phyloP scores from a whole-genome alignment of 129 eudicot genomes.

The Artemisia tridentata region DNA sequence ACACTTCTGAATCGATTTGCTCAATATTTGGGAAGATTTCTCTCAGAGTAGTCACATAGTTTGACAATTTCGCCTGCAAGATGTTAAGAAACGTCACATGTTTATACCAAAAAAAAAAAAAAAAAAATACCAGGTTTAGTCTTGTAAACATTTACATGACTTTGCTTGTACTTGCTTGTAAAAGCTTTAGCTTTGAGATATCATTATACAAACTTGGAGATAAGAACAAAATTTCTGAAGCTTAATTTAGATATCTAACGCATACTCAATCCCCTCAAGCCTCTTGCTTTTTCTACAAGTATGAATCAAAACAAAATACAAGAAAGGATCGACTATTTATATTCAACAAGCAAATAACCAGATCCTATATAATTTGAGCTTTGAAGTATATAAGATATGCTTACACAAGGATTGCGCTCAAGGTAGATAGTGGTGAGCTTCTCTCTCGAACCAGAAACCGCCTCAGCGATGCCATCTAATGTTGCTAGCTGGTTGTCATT shows the following conservation, averaged over 20 bases:
- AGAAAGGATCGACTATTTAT: neutral
- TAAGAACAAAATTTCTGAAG: too few species aligned
- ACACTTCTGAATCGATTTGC: conserved; percentile 83
- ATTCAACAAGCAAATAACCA: conserved; percentile 3
- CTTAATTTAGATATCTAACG: too few species aligned
- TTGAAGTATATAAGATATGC: conserved; percentile 24
- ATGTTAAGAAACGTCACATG: neutral
- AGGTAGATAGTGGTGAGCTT: conserved; percentile 86
- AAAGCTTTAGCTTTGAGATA: too few species aligned
- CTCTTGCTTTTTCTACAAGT: neutral
- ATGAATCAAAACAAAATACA: neutral
- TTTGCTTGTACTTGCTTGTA: neutral
- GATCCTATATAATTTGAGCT: neutral
- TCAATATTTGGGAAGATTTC: conserved; percentile 71
- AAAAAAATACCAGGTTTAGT: neutral
- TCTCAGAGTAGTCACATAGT: conserved; percentile 49
- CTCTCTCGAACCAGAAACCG: conserved; percentile 79
- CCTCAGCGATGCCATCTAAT: conserved; percentile 67
- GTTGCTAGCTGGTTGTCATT: conserved; percentile 85
- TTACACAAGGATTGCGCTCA: conserved; percentile 98
- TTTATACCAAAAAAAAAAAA: neutral
- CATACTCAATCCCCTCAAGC: too few species aligned
- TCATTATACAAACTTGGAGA: too few species aligned
- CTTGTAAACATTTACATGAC: neutral
- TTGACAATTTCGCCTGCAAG: conserved; percentile 61